phyloP scores from a whole-genome alignment of 805 yeast genomes.

The Kurtzmaniella fragi region DNA sequence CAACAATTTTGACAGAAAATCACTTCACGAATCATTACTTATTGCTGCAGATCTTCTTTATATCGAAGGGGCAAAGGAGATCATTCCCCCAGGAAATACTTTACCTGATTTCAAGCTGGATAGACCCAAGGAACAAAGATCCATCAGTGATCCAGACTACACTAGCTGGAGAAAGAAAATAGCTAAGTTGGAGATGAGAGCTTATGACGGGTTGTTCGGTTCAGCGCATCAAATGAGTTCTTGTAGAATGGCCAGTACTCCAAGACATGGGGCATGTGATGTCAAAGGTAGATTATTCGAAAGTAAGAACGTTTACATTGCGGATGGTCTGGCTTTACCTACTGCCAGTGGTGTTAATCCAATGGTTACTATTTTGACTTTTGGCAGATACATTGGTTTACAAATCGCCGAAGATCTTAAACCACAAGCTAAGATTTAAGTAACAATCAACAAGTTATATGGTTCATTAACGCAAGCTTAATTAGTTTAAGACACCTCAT shows the following conservation, averaged over 20 bases:
- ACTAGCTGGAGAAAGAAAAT: conserved; percentile 29
- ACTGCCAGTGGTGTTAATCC: conserved; percentile 53
- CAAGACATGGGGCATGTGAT: conserved; percentile 41
- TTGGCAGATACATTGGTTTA: conserved; percentile 39
- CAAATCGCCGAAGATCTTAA: conserved; percentile 30
- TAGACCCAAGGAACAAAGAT: conserved; percentile 32
- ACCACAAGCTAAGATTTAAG: conserved; percentile 20
- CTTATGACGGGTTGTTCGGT: conserved; percentile 33
- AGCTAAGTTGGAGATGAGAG: conserved; percentile 19
- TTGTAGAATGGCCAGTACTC: conserved; percentile 47
- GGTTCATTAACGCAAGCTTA: neutral
- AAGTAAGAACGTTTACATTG: conserved; percentile 42
- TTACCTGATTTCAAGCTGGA: conserved; percentile 32
- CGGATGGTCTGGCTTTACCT: conserved; percentile 48
- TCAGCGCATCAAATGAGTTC: conserved; percentile 53
- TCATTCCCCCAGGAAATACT: conserved; percentile 28
- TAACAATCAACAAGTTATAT: no score
- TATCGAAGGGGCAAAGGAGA: conserved; percentile 44
- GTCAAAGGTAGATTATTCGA: conserved; percentile 43
- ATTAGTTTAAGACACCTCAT: neutral
- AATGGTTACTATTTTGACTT: conserved; percentile 45
- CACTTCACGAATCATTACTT: conserved; percentile 33
- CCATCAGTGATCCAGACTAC: conserved; percentile 39
- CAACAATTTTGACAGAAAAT: conserved; percentile 36
- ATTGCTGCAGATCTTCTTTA: conserved; percentile 41